Evolutionary conservation across 352 stramenopile species (phyloP).

Genomic region (Achlya hypogyna): DNA sequence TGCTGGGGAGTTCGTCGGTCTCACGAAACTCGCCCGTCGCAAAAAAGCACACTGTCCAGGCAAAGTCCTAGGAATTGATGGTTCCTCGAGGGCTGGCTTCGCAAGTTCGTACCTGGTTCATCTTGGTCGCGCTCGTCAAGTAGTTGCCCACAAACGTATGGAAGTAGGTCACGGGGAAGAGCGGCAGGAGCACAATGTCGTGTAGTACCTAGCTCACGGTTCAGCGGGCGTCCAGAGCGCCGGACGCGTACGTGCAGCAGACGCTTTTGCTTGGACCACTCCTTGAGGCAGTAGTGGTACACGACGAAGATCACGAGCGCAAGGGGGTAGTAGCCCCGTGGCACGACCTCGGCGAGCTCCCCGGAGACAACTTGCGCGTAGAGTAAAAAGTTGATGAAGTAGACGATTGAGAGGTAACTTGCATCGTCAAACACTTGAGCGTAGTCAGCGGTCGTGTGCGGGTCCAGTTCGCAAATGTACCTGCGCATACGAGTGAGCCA

Average conservation of each 20-base stretch:
- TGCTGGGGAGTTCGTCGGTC: not conserved
- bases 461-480: constrained; percentile 89
- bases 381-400: constrained; percentile 88
- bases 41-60: constrained; percentile 95
- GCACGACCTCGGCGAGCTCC: constrained; percentile 66
- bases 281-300: constrained; percentile 87
- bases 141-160: constrained; percentile 86
- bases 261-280: constrained; percentile 64
- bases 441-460: constrained; percentile 68
- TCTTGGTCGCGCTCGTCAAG: constrained; percentile 72
- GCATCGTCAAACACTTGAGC: constrained; percentile 91
- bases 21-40: constrained; percentile 88
- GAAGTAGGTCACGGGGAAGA: constrained; percentile 91
- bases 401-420: constrained; percentile 94
- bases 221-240: too few species aligned
- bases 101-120: constrained; percentile 39
- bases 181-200: constrained; percentile 83
- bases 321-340: constrained; percentile 87
- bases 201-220: constrained; percentile 44
- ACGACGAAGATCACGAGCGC: constrained; percentile 87
- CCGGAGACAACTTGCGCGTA: constrained; percentile 94
- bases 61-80: constrained; percentile 46
- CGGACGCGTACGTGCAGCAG: constrained; percentile 55
- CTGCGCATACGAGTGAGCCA: not conserved
- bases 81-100: too few species aligned